A percentile compares a stretch with the other conserved stretches of the same genome.
Evolutionary conservation across 1,139 yeast genomes (phyloP).

Genomic region (Yamadazyma atmosphaerica): DNA sequence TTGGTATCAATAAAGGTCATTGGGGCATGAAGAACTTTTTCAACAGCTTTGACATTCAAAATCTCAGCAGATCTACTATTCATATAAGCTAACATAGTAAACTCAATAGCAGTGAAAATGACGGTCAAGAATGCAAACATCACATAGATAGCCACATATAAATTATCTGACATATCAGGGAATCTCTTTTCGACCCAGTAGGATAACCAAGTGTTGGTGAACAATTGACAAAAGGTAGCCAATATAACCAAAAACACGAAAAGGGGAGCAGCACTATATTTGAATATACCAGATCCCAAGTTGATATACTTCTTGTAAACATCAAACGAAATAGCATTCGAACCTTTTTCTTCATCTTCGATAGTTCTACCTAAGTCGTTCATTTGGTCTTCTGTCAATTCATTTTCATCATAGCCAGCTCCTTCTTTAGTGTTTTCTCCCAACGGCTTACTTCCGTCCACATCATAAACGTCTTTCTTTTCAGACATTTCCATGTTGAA

Average conservation of each 20-base stretch:
- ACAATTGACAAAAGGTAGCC: constrained; percentile 35
- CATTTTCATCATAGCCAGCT: background rate
- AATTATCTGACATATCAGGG: constrained; percentile 20
- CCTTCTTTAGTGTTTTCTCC: constrained; percentile 1
- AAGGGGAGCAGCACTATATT: constrained; percentile 28
- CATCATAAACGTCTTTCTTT: constrained; percentile 20
- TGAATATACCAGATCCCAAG: constrained; percentile 42
- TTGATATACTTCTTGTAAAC: constrained; percentile 35
- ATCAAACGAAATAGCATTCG: constrained; percentile 41
- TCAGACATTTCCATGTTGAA: constrained; percentile 23
- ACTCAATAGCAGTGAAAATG: constrained; percentile 50
- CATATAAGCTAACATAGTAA: constrained; percentile 55
- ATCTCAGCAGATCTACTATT: constrained; percentile 43
- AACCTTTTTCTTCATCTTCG: constrained; percentile 39
- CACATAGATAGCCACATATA: constrained; percentile 36
- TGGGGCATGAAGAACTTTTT: constrained; percentile 44
- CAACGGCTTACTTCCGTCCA: constrained; percentile 6
- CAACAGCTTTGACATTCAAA: constrained; percentile 38
- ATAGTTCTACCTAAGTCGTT: constrained; percentile 27
- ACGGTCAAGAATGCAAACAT: constrained; percentile 42
- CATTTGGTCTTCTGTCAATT: constrained; percentile 6
- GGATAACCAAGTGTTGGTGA: constrained; percentile 44
- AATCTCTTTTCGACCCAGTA: constrained; percentile 36
- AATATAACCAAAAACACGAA: constrained; percentile 41
- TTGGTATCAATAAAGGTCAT: constrained; percentile 63